A percentile compares a stretch with the other conserved stretches of the same genome.
phyloP scores from a whole-genome alignment of 352 stramenopile genomes.

The Pythium rhizo-oryzae region DNA sequence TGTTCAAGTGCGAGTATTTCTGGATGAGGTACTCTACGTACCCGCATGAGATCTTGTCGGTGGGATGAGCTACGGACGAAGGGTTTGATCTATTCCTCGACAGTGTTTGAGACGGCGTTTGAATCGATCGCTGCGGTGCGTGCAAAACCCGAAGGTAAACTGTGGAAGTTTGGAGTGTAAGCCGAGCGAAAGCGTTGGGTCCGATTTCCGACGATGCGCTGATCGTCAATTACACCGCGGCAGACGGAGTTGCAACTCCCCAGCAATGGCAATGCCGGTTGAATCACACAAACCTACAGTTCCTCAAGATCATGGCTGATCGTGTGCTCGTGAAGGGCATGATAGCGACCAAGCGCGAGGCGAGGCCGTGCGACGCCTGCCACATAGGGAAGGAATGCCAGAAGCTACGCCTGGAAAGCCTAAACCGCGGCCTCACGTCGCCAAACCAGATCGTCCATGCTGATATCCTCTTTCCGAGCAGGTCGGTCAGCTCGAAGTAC shows the following conservation, averaged over 20 bases:
- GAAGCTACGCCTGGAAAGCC: neutral
- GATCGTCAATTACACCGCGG: no score
- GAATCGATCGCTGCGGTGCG: no score
- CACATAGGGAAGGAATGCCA: neutral
- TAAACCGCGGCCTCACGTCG: neutral
- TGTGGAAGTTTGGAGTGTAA: no score
- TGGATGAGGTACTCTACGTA: no score
- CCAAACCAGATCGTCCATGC: conserved; percentile 4
- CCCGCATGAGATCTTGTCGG: no score
- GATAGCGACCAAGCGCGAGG: neutral
- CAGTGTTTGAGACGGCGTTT: no score
- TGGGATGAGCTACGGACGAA: no score
- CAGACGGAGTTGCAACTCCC: neutral
- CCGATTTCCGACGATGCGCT: no score
- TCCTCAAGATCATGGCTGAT: conserved; percentile 4
- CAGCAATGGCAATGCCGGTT: neutral
- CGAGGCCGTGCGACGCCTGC: neutral
- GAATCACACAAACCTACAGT: neutral
- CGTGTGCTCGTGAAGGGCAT: neutral
- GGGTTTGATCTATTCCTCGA: no score
- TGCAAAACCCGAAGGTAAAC: no score
- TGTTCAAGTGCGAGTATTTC: no score
- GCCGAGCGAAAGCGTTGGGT: no score
- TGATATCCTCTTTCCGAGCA: neutral
- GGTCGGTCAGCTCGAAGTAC: neutral